A percentile compares a stretch with the other conserved stretches of the same genome.
Evolutionary conservation across 2,329 filamentous ascomycete species (phyloP).

Genomic region (Cordyceps cateniannulata): DNA sequence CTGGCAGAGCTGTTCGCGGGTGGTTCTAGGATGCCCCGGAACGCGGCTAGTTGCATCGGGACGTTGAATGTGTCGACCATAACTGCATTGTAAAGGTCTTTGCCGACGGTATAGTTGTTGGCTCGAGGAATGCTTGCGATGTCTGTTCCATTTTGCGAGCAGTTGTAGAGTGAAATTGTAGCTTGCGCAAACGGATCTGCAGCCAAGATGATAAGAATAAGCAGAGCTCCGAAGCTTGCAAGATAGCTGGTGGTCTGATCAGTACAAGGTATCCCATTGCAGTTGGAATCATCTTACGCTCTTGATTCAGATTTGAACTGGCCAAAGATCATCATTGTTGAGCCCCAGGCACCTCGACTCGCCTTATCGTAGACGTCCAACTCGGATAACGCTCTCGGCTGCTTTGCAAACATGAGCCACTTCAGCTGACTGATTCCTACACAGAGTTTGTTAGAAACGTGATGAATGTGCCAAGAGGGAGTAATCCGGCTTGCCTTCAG

Average conservation of each 20-base stretch:
- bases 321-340: constrained; percentile 1
- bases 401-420: neutral
- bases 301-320: neutral
- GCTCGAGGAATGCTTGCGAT: constrained; percentile 1
- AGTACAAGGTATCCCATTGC: neutral
- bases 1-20: neutral
- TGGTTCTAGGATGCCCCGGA: neutral
- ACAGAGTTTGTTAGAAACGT: neutral
- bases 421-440: constrained; percentile 6
- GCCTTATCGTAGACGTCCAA: constrained; percentile 3
- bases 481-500: neutral
- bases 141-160: neutral
- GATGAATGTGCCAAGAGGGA: neutral
- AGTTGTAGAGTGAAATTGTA: neutral
- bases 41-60: neutral
- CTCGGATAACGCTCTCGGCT: neutral
- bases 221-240: constrained; percentile 2
- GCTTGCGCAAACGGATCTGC: constrained; percentile 6
- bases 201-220: neutral
- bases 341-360: constrained; percentile 3
- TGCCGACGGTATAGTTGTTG: neutral
- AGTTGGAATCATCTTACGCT: neutral
- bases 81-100: neutral
- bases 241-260: neutral
- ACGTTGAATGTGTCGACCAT: neutral